phyloP scores from a whole-genome alignment of 2,329 filamentous ascomycete genomes.

The Talaromyces sp. region DNA sequence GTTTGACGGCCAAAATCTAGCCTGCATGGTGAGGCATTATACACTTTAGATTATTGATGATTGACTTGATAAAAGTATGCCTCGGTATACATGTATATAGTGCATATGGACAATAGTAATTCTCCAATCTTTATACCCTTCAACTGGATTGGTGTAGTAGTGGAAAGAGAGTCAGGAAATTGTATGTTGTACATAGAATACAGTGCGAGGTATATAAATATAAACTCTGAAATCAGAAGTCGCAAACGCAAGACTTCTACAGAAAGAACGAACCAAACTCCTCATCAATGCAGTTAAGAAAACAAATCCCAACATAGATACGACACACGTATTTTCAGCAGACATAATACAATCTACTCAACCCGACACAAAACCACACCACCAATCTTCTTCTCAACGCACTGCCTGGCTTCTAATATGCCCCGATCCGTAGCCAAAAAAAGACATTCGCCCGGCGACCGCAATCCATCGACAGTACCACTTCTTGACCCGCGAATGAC shows the following conservation, averaged over 20 bases:
- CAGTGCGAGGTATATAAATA: constrained; percentile 2
- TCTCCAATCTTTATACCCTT: background rate
- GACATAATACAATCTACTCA: background rate
- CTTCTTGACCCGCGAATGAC: constrained; percentile 67
- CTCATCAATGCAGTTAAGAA: constrained; percentile 3
- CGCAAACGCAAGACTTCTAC: constrained; percentile 1
- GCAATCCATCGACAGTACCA: constrained; percentile 67
- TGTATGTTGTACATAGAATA: constrained; percentile 7
- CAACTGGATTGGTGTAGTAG: background rate
- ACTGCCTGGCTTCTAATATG: constrained; percentile 77
- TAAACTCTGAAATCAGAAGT: constrained; percentile 1
- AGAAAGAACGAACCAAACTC: constrained; percentile 5
- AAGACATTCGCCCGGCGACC: constrained; percentile 73
- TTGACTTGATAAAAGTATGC: too few species aligned
- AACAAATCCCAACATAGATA: background rate
- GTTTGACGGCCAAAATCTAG: background rate
- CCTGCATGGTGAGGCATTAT: background rate
- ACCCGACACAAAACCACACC: constrained; percentile 74
- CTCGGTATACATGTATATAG: background rate
- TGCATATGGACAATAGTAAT: background rate
- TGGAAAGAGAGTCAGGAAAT: background rate
- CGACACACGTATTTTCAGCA: background rate
- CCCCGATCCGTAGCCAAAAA: constrained; percentile 75
- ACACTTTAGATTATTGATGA: too few species aligned
- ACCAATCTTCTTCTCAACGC: constrained; percentile 74